Conservation (phyloP, 1,139 yeast species). For the Kodamaea sp. region DNA sequence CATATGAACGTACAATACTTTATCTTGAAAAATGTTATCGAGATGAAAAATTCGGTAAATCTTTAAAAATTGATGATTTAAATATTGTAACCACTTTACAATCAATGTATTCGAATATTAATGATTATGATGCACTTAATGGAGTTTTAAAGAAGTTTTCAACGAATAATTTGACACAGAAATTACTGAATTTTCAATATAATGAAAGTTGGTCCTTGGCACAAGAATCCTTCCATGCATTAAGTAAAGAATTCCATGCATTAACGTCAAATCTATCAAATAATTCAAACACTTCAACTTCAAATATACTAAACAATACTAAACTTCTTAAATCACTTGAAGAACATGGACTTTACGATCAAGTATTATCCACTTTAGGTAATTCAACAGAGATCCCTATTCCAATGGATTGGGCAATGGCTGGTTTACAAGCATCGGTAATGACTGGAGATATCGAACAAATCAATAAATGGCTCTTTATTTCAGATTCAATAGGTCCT, state of each 20-base stretch:
- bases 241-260: slow-evolving; percentile 33
- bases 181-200: slow-evolving; percentile 75
- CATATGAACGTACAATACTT: slow-evolving; percentile 85
- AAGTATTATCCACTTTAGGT: slow-evolving; percentile 34
- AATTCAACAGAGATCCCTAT: slow-evolving; percentile 24
- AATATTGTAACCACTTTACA: slow-evolving; percentile 57
- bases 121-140: slow-evolving; percentile 86
- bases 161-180: slow-evolving; percentile 63
- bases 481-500: slow-evolving; percentile 33
- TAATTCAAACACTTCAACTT: too few relatives aligned
- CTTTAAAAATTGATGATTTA: slow-evolving; percentile 25
- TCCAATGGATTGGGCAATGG: slow-evolving; percentile 54
- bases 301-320: slow-evolving; percentile 29
- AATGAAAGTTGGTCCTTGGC: slow-evolving; percentile 88
- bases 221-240: slow-evolving; percentile 75
- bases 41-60: slow-evolving; percentile 33
- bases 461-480: slow-evolving; percentile 54
- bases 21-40: slow-evolving; percentile 78
- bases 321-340: slow-evolving; percentile 37
- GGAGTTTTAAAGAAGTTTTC: slow-evolving; percentile 80
- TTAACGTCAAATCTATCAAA: slow-evolving; percentile 14
- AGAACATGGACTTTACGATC: slow-evolving; percentile 43
- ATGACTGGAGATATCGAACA: slow-evolving; percentile 53
- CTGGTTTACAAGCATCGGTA: slow-evolving; percentile 75
- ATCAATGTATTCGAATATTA: slow-evolving; percentile 78